These are phyloP conservation scores for Brassica incana DNA, from an alignment of 345 rosid genomes.

Conservation along the genomic window DNA sequence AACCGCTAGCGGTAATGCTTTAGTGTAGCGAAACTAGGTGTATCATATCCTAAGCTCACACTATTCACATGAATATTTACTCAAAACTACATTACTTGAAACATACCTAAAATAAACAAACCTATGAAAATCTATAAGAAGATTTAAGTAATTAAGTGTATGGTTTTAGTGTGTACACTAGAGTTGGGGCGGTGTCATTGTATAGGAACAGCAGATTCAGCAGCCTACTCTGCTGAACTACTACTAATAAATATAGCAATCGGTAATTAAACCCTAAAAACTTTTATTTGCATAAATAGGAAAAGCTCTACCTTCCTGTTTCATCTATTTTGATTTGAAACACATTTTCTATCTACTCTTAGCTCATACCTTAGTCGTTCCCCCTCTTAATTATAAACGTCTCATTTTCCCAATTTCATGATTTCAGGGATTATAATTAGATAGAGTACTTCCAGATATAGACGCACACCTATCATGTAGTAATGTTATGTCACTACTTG, in stretches of 20 bases:
- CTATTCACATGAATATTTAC: not conserved
- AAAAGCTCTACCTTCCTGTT: conserved; percentile 24
- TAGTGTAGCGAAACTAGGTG: not conserved
- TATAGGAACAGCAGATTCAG: conserved; percentile 31
- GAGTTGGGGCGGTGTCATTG: conserved; percentile 38
- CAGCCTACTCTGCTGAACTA: conserved; percentile 31
- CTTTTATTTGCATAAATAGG: conserved; percentile 18
- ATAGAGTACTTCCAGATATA: conserved; percentile 6
- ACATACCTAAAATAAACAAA: conserved; percentile 36
- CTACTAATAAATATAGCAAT: conserved; percentile 20
- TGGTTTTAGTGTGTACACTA: conserved; percentile 12
- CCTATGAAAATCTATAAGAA: conserved; percentile 17
- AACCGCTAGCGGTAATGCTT: not conserved
- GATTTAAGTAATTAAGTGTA: conserved; percentile 1
- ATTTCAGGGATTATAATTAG: conserved; percentile 18
- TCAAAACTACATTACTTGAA: not conserved
- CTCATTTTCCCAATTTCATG: not conserved
- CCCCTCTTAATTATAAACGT: not conserved
- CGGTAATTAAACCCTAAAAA: conserved; percentile 24
- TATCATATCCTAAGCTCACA: not conserved
- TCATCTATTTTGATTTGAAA: conserved; percentile 12
- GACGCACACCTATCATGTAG: conserved; percentile 30
- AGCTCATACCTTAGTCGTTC: conserved; percentile 10
- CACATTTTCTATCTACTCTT: conserved; percentile 12
- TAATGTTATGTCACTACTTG: conserved; percentile 27